phyloP scores from a whole-genome alignment of 805 yeast genomes.

The Cyberlindnera misumaiensis region DNA sequence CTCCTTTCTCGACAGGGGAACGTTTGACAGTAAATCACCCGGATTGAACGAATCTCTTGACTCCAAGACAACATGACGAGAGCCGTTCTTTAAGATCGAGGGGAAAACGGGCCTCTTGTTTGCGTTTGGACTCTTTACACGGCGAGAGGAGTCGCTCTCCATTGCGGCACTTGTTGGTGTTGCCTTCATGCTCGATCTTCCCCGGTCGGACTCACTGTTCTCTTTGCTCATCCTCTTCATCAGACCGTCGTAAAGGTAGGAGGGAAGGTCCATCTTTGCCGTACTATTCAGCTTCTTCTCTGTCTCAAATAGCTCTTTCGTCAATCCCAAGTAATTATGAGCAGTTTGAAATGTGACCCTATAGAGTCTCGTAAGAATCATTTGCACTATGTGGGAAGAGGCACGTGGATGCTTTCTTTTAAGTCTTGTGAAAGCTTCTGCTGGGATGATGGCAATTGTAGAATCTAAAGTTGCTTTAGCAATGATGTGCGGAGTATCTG shows the following conservation, averaged over 20 bases:
- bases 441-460: slow-evolving; percentile 89
- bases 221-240: slow-evolving; percentile 35
- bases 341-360: slow-evolving; percentile 90
- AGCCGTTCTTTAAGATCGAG: slow-evolving; percentile 16
- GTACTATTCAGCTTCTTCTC: slow-evolving; percentile 59
- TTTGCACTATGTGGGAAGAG: slow-evolving; percentile 89
- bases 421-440: slow-evolving; percentile 68
- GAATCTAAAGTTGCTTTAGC: slow-evolving; percentile 72
- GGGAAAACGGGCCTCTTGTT: slow-evolving; percentile 13
- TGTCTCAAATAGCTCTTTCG: slow-evolving; percentile 71
- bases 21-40: slow-evolving; percentile 79
- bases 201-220: not conserved
- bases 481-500: slow-evolving; percentile 34
- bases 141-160: slow-evolving; percentile 4
- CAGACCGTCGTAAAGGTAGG: slow-evolving; percentile 54
- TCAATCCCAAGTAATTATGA: slow-evolving; percentile 78
- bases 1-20: slow-evolving; percentile 48
- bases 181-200: slow-evolving; percentile 11
- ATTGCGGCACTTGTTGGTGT: slow-evolving; percentile 5
- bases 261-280: slow-evolving; percentile 48
- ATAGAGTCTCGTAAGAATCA: slow-evolving; percentile 79
- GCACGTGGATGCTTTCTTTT: slow-evolving; percentile 77
- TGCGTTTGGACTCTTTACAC: slow-evolving; percentile 8
- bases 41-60: slow-evolving; percentile 62
- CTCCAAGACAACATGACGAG: slow-evolving; percentile 44